Conservation (phyloP, 768 basidiomycete genomes). For the Dacryopinax primogenitus region DNA sequence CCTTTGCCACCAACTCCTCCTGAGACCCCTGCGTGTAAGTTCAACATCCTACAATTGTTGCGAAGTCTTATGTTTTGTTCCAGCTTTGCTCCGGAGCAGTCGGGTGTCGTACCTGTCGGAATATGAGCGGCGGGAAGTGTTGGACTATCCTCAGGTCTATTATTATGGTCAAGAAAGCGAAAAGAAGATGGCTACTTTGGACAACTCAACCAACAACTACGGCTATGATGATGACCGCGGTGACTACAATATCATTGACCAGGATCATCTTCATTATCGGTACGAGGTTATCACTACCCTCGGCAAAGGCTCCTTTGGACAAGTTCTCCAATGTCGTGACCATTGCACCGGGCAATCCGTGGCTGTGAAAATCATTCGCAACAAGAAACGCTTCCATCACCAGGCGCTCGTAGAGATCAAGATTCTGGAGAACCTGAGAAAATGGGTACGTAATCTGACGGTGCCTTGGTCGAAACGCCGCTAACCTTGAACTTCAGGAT, state of each 20-base stretch:
- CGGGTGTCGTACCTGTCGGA: slow-evolving; percentile 65
- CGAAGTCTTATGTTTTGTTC: slow-evolving; percentile 13
- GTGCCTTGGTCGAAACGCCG: not conserved
- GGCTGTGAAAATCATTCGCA: slow-evolving; percentile 97
- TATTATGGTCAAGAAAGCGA: slow-evolving; percentile 64
- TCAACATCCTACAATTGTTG: not conserved
- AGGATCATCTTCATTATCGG: slow-evolving; percentile 92
- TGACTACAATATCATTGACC: slow-evolving; percentile 80
- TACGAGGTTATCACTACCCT: slow-evolving; percentile 87
- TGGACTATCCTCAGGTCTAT: slow-evolving; percentile 75
- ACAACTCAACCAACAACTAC: slow-evolving; percentile 69
- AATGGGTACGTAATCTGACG: slow-evolving; percentile 67
- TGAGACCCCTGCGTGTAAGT: slow-evolving; percentile 57
- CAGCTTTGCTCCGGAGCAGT: slow-evolving; percentile 53
- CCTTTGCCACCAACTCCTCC: slow-evolving; percentile 59
- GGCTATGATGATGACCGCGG: slow-evolving; percentile 98
- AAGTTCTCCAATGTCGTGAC: slow-evolving; percentile 90
- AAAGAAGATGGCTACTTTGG: slow-evolving; percentile 68
- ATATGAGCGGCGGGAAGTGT: slow-evolving; percentile 82
- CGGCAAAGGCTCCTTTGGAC: slow-evolving; percentile 97
- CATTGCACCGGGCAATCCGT: slow-evolving; percentile 92
- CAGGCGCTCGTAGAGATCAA: slow-evolving; percentile 99
- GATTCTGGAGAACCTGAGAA: slow-evolving; percentile 86
- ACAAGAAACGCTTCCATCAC: slow-evolving; percentile 97
- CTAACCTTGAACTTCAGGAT: slow-evolving; percentile 46